These are phyloP conservation scores for Decorospora gaudefroyi DNA, from an alignment of 2,329 filamentous ascomycete genomes.

Conservation along the genomic window DNA sequence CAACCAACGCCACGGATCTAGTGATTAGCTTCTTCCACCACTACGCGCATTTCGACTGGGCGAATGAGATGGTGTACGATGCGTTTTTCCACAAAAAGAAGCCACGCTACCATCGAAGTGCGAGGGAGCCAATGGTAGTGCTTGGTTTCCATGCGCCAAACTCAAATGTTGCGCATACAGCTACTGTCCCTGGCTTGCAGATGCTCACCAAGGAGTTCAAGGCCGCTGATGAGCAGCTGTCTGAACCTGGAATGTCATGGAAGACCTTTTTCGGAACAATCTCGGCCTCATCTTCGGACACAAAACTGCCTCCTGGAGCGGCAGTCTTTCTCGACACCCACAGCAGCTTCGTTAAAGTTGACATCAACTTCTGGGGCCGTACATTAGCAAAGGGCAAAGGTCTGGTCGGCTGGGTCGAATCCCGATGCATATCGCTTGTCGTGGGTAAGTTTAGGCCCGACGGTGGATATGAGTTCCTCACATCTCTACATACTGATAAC, in stretches of 20 bases:
- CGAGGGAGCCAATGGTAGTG: slow-evolving; percentile 65
- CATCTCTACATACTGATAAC: slow-evolving; percentile 3
- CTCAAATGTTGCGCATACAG: slow-evolving; percentile 63
- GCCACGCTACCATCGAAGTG: slow-evolving; percentile 58
- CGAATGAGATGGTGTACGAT: slow-evolving; percentile 60
- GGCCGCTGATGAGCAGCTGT: slow-evolving; percentile 53
- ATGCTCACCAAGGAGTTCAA: slow-evolving; percentile 59
- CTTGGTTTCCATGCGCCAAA: slow-evolving; percentile 65
- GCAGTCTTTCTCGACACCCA: slow-evolving; percentile 58
- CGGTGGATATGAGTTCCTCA: too few relatives aligned
- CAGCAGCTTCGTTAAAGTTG: slow-evolving; percentile 63
- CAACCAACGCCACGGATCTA: slow-evolving; percentile 57
- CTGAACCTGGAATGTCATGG: slow-evolving; percentile 35
- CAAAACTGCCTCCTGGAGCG: slow-evolving; percentile 7
- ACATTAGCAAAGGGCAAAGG: slow-evolving; percentile 59
- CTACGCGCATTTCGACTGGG: slow-evolving; percentile 66
- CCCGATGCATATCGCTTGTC: slow-evolving; percentile 61
- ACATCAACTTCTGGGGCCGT: slow-evolving; percentile 68
- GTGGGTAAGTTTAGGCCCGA: slow-evolving; percentile 57
- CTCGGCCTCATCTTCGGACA: background rate
- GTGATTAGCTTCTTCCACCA: slow-evolving; percentile 65
- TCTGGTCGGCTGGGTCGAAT: slow-evolving; percentile 68
- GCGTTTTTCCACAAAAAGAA: slow-evolving; percentile 57
- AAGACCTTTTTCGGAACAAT: slow-evolving; percentile 28
- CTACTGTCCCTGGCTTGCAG: slow-evolving; percentile 59